Conservation (phyloP, 148 eudicot species). For the Arbutus unedo region DNA sequence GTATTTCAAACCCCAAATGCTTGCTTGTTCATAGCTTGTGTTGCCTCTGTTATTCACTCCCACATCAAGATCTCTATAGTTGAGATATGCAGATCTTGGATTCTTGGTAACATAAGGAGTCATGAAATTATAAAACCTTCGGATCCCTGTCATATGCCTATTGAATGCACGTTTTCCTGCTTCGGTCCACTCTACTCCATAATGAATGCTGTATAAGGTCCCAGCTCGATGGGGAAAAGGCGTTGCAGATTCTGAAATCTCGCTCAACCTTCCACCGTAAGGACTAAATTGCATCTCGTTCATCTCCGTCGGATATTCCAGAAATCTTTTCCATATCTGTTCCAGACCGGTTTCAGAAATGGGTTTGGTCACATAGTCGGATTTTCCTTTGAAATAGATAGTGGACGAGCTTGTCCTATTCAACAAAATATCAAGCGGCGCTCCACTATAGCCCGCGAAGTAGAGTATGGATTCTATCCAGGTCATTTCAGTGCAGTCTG, state of each 20-base stretch:
- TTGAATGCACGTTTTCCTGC: neutral
- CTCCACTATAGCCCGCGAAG: neutral
- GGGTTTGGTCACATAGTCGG: neutral
- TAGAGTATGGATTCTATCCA: slow-evolving; percentile 15
- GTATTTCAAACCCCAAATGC: slow-evolving; percentile 6
- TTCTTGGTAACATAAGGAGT: too few species aligned
- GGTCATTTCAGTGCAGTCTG: neutral
- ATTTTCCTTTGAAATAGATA: neutral
- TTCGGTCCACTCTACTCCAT: neutral
- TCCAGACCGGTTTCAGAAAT: neutral
- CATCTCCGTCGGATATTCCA: neutral
- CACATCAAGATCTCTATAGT: too few species aligned
- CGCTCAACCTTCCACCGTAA: slow-evolving; percentile 4
- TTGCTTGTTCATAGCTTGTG: slow-evolving; percentile 5
- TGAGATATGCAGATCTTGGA: too few species aligned
- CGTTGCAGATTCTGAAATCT: neutral
- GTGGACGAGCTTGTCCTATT: neutral
- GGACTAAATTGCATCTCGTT: neutral
- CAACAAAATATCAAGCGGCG: neutral
- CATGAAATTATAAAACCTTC: neutral
- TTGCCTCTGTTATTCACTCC: neutral
- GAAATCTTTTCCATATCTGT: neutral
- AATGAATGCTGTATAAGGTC: neutral
- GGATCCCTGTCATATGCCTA: neutral
- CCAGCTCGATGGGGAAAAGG: slow-evolving; percentile 13